Evolutionary conservation across 179 eudicot genomes (phyloP).

Genomic region (Beta corolliflora): DNA sequence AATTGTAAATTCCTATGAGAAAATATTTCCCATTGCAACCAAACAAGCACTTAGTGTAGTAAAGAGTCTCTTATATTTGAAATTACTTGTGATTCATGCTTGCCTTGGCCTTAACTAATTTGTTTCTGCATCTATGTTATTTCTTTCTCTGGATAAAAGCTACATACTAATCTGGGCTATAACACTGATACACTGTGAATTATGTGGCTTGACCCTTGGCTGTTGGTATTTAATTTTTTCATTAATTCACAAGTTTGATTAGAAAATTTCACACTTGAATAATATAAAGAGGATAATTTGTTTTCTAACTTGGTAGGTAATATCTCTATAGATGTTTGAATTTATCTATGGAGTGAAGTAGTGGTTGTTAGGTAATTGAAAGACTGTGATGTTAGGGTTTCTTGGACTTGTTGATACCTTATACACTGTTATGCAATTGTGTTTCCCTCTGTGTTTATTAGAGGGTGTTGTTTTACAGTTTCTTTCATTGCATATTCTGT

Average conservation of each 20-base stretch:
- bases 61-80: too few relatives aligned
- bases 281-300: neutral
- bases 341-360: neutral
- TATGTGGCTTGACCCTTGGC: neutral
- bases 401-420: neutral
- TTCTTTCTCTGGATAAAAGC: neutral
- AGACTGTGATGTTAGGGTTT: neutral
- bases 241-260: too few relatives aligned
- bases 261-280: too few relatives aligned
- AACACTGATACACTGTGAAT: too few relatives aligned
- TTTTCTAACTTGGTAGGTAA: neutral
- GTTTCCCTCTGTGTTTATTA: neutral
- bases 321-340: neutral
- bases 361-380: neutral
- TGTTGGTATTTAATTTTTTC: too few relatives aligned
- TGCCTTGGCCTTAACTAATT: too few relatives aligned
- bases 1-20: too few relatives aligned
- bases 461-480: neutral
- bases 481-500: neutral
- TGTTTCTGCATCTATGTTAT: neutral
- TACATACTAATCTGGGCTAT: neutral
- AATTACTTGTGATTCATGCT: neutral
- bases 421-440: neutral
- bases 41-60: too few relatives aligned
- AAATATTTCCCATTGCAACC: too few relatives aligned